Evolutionary conservation across 1,139 yeast genomes (phyloP).

Genomic region (Pneumocystis murina): DNA sequence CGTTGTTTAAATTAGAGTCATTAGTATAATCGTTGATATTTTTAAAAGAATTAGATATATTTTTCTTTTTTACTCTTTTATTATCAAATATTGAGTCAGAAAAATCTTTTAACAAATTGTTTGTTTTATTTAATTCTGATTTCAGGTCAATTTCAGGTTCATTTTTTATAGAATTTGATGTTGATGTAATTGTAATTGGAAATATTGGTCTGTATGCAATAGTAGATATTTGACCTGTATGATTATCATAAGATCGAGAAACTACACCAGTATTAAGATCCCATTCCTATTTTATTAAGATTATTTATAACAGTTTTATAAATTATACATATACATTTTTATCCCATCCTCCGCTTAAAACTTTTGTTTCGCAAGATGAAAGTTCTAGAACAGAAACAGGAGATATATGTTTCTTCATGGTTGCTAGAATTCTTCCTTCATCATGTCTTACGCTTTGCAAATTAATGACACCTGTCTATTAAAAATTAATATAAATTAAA

Average conservation of each 20-base stretch:
- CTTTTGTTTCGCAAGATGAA: constrained; percentile 42
- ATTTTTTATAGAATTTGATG: constrained; percentile 1
- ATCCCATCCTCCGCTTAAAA: constrained; percentile 88
- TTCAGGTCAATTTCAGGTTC: background rate
- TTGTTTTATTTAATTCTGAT: background rate
- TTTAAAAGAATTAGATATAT: background rate
- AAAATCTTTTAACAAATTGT: constrained; percentile 30
- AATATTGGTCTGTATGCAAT: constrained; percentile 67
- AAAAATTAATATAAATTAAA: background rate
- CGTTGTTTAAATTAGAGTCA: constrained; percentile 4
- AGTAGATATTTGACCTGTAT: constrained; percentile 66
- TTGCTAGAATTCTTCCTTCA: constrained; percentile 72
- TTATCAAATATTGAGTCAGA: constrained; percentile 72
- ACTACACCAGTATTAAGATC: constrained; percentile 64
- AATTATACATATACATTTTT: constrained; percentile 24
- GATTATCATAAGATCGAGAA: constrained; percentile 30
- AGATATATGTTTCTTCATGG: constrained; percentile 54
- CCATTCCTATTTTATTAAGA: constrained; percentile 49
- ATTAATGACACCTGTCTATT: constrained; percentile 60
- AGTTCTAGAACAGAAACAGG: constrained; percentile 61
- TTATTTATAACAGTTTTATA: background rate
- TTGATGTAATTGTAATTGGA: constrained; percentile 28
- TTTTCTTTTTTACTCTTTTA: constrained; percentile 42
- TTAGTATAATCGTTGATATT: background rate
- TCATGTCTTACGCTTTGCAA: constrained; percentile 67